A percentile compares a stretch with the other conserved stretches of the same genome.
phyloP scores from a whole-genome alignment of 805 yeast species.

The Cyberlindnera samutprakarnensis region DNA sequence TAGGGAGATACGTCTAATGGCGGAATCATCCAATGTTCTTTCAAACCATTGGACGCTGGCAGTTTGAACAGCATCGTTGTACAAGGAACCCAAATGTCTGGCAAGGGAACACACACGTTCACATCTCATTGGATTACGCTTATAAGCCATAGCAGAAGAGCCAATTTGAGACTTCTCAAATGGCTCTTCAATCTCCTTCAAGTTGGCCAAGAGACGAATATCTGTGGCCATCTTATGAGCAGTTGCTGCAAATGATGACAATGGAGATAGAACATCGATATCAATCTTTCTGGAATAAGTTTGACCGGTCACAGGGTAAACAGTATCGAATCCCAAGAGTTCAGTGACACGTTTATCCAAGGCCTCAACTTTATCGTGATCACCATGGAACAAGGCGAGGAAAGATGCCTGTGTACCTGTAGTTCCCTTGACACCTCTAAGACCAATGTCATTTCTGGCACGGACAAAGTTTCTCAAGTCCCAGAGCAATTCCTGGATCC shows the following conservation, averaged over 20 bases:
- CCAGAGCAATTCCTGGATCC: conserved; percentile 98
- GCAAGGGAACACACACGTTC: conserved; percentile 98
- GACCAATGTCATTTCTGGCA: conserved; percentile 93
- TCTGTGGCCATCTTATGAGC: conserved; percentile 98
- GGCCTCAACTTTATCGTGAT: conserved; percentile 92
- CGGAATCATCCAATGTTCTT: conserved; percentile 96
- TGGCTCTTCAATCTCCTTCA: conserved; percentile 97
- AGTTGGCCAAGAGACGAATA: conserved; percentile 87
- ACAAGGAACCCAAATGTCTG: conserved; percentile 87
- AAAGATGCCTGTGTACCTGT: conserved; percentile 99
- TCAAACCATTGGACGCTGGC: conserved; percentile 99
- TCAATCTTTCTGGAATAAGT: conserved; percentile 98
- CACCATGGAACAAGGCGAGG: conserved; percentile 90
- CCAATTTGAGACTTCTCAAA: conserved; percentile 99
- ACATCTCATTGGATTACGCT: conserved; percentile 99
- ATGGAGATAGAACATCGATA: conserved; percentile 86
- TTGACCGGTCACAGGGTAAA: conserved; percentile 97
- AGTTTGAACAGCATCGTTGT: conserved; percentile 91
- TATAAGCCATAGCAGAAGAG: conserved; percentile 97
- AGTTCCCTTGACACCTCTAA: conserved; percentile 98
- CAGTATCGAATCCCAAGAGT: conserved; percentile 87
- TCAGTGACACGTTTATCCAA: conserved; percentile 90
- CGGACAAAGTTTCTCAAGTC: conserved; percentile 92
- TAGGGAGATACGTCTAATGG: conserved; percentile 92
- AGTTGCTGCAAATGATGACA: conserved; percentile 90